phyloP scores from a whole-genome alignment of 2,329 filamentous ascomycete species.

The Botrytis medusae region DNA sequence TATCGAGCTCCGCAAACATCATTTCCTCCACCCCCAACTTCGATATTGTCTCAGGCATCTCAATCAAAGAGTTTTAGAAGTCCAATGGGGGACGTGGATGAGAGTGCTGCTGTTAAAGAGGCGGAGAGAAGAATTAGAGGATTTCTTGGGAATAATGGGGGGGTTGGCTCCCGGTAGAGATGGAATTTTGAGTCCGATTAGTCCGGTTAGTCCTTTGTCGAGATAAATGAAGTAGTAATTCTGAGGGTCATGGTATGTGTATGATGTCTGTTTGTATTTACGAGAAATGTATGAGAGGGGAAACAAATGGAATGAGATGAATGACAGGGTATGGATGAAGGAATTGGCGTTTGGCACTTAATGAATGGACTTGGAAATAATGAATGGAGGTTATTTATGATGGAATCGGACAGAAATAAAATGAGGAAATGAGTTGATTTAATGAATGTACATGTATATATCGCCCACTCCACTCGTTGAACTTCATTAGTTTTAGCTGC shows the following conservation, averaged over 20 bases:
- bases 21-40: not conserved
- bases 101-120: constrained; percentile 9
- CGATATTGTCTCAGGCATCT: not conserved
- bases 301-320: not conserved
- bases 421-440: not conserved
- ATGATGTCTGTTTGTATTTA: not conserved
- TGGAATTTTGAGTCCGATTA: not conserved
- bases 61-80: not conserved
- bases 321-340: not conserved
- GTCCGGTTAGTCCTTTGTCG: not conserved
- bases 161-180: not conserved
- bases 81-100: constrained; percentile 1
- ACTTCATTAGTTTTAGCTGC: not conserved
- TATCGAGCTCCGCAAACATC: not conserved
- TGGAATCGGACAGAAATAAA: not conserved
- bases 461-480: not conserved
- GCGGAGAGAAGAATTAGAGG: constrained; percentile 17
- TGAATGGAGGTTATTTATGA: not conserved
- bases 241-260: not conserved
- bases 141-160: not conserved
- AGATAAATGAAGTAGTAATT: not conserved
- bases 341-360: not conserved
- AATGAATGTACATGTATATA: not conserved
- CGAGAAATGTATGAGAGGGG: not conserved
- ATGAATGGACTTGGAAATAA: not conserved